A percentile compares a stretch with the other conserved stretches of the same genome.
Evolutionary conservation across 306 rosid genomes (phyloP).

Genomic region (Quercus variabilis): DNA sequence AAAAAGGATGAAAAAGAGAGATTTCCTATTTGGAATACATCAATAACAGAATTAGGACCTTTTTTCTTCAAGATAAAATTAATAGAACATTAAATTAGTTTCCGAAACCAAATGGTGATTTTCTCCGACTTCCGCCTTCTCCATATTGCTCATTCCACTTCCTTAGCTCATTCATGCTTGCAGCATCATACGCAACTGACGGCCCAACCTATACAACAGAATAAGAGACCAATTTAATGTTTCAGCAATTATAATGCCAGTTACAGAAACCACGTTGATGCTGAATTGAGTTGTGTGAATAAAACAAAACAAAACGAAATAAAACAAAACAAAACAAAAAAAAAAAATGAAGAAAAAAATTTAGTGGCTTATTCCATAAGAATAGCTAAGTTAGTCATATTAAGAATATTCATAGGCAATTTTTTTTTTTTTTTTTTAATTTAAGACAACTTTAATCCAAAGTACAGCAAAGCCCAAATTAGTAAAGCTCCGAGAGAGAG

Average conservation of each 20-base stretch:
- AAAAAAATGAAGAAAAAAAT: not conserved
- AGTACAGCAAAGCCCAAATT: too few relatives aligned
- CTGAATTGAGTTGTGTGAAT: not conserved
- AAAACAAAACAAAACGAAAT: not conserved
- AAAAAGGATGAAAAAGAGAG: not conserved
- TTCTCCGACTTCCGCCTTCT: conserved; percentile 89
- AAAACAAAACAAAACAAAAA: not conserved
- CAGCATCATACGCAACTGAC: conserved; percentile 85
- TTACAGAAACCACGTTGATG: not conserved
- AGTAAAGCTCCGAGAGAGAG: too few relatives aligned
- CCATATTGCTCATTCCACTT: conserved; percentile 99
- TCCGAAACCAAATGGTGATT: conserved; percentile 88
- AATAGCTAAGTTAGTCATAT: not conserved
- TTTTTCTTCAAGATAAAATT: not conserved
- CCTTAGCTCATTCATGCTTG: conserved; percentile 90
- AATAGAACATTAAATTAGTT: conserved; percentile 26
- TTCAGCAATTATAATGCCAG: not conserved
- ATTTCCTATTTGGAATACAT: not conserved
- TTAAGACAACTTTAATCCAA: too few relatives aligned
- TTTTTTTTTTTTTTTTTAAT: not conserved
- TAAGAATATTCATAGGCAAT: not conserved
- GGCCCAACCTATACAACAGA: conserved; percentile 75
- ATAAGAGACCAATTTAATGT: not conserved
- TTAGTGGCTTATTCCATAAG: not conserved
- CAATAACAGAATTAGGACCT: not conserved